Conservation (phyloP, 768 basidiomycete genomes). For the Kwoniella botswanensis region DNA sequence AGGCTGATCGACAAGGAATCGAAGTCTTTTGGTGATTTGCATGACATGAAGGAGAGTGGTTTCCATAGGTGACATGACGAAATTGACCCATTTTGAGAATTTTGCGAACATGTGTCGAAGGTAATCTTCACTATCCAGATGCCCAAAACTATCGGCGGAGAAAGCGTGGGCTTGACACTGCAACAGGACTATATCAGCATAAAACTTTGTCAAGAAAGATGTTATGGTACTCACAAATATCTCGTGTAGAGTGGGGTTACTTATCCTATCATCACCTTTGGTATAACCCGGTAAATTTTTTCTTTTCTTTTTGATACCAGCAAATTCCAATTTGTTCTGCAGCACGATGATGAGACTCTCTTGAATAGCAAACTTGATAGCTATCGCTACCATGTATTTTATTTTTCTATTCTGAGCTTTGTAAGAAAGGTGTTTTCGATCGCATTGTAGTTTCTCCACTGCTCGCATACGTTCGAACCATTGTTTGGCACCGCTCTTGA, state of each 20-base stretch:
- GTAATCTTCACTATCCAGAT: conserved; percentile 13
- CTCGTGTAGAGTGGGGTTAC: conserved; percentile 16
- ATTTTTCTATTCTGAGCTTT: conserved; percentile 22
- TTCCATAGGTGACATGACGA: conserved; percentile 8
- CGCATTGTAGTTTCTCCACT: not conserved
- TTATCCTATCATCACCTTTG: conserved; percentile 21
- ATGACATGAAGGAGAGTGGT: conserved; percentile 3
- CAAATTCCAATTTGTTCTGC: conserved; percentile 12
- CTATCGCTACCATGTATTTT: conserved; percentile 30
- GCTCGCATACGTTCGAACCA: conserved; percentile 24
- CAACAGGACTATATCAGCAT: conserved; percentile 11
- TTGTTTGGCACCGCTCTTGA: conserved; percentile 15
- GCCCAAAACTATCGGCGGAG: conserved; percentile 14
- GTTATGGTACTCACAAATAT: conserved; percentile 26
- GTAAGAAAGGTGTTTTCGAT: not conserved
- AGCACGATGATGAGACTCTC: conserved; percentile 28
- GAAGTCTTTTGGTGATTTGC: conserved; percentile 12
- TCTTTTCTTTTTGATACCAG: conserved; percentile 4
- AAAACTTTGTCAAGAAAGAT: not conserved
- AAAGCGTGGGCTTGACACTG: conserved; percentile 19
- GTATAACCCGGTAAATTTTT: conserved; percentile 12
- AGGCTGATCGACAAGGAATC: conserved; percentile 5
- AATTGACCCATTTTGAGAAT: conserved; percentile 7
- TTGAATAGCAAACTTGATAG: conserved; percentile 36
- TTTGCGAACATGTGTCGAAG: conserved; percentile 1